Base-by-base conservation (phyloP, 129 eudicot species). In the Rutidosis leptorrhynchoides region DNA sequence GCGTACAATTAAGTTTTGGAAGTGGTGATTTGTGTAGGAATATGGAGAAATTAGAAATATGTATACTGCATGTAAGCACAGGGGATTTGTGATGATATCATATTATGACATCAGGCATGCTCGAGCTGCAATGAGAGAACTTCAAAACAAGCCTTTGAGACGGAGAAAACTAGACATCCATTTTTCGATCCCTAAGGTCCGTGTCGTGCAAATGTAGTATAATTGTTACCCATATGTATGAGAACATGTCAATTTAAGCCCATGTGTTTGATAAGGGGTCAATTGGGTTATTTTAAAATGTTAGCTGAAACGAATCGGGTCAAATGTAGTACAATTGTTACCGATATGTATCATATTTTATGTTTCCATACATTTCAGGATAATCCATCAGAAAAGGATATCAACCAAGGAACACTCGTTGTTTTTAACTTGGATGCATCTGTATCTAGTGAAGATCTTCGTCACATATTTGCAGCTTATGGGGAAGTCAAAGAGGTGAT, bases 401-500 rank as follows among this genome's bases (percentile, higher is more conserved):
- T 92, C 49, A 92, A 92, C 74, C 98, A 92, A 72, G 98, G 98
- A 58, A 92, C 98, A 49, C 86, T 92, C n/a, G 98, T 92, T 33
- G 95, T 79, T 35, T 92, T 92, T 82, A 92, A 92, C 76, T 75
- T 92, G 82, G 98, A 92, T 81, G 77, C 96, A 56, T 88, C 96
- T 11, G 82, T 92, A 54, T 83, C 98, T 27, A 92, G 87, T 74
- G 98, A 92, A 30, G 95, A 92, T 63, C 90, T 92, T 72, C 91
- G 85, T 54, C 86, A 77, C 32, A 85, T 92, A 69, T 92, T 92
- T 83, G 85, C 91, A 64, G 84, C 73, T 62, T 92, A 88, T 76
- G 98, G 98, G 52, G 98, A 92, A 79, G 90, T 92, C 67, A 92
- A 92, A 85, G 98, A 92, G 98, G 98, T 92, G 58, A 60, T 60